A percentile compares a stretch with the other conserved stretches of the same genome.
phyloP scores from a whole-genome alignment of 2,329 filamentous ascomycete species.

The Trichoderma asperellum region DNA sequence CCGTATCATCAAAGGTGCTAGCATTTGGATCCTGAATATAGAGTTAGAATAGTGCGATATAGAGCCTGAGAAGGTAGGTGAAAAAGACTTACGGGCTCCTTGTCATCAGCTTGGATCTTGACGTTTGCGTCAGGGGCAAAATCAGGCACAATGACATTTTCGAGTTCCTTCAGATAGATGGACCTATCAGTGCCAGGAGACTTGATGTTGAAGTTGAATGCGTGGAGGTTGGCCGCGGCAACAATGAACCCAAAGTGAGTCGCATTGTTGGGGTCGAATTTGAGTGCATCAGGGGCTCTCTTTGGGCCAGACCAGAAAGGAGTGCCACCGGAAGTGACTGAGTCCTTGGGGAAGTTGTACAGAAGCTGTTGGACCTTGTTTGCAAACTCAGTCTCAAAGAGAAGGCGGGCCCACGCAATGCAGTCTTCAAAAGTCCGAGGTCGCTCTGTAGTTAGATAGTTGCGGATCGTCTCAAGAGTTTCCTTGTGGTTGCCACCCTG shows the following conservation, averaged over 20 bases:
- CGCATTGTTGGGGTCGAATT: conserved; percentile 81
- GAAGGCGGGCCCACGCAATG: conserved; percentile 88
- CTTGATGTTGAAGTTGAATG: conserved; percentile 97
- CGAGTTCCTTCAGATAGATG: conserved; percentile 78
- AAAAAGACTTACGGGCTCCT: conserved; percentile 70
- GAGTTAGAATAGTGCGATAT: neutral
- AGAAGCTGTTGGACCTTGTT: conserved; percentile 94
- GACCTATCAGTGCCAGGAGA: conserved; percentile 69
- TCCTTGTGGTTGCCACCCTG: conserved; percentile 95
- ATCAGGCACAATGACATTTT: conserved; percentile 93
- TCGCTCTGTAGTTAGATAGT: conserved; percentile 89
- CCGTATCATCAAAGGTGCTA: conserved; percentile 68
- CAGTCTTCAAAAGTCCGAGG: conserved; percentile 94
- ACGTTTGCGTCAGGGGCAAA: conserved; percentile 88
- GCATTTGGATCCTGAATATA: conserved; percentile 76
- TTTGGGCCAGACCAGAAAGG: conserved; percentile 99
- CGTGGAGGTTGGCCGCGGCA: conserved; percentile 87
- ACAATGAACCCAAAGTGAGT: conserved; percentile 89
- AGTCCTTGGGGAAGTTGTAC: conserved; percentile 97
- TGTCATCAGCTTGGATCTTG: conserved; percentile 96
- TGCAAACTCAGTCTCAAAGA: conserved; percentile 97
- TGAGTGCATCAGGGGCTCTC: conserved; percentile 88
- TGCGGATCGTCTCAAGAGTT: conserved; percentile 85
- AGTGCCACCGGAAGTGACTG: conserved; percentile 82
- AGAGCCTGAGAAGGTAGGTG: neutral